Conservation (phyloP, 768 basidiomycete species). For the Rhodocollybia butyracea region DNA sequence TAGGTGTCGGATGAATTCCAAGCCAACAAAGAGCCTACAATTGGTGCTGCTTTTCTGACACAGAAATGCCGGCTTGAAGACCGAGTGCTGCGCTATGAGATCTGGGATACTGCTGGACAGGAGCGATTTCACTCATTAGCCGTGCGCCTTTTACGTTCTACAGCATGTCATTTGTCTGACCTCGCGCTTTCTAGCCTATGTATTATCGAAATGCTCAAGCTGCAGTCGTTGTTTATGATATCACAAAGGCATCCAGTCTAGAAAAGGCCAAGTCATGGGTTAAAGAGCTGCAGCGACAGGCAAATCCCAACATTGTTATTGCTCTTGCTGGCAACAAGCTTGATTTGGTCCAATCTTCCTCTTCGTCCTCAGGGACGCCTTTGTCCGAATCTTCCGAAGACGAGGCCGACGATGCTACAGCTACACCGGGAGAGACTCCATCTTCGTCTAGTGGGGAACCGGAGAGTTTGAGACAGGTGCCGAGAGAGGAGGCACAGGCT, state of each 20-base stretch:
- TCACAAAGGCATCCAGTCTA: conserved; percentile 92
- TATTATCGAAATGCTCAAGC: conserved; percentile 98
- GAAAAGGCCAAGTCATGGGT: conserved; percentile 99
- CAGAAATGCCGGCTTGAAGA: conserved; percentile 96
- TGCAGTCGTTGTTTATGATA: conserved; percentile 97
- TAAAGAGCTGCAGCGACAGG: conserved; percentile 97
- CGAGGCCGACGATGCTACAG: conserved; percentile 90
- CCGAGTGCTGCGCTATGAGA: conserved; percentile 89
- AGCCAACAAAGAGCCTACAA: conserved; percentile 97
- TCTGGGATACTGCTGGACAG: conserved; percentile 95
- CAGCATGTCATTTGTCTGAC: conserved; percentile 10
- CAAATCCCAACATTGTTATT: conserved; percentile 98
- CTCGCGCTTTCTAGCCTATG: conserved; percentile 68
- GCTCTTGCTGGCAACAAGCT: conserved; percentile 98
- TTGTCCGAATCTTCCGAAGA: conserved; percentile 78
- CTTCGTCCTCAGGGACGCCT: conserved; percentile 44
- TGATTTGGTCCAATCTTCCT: conserved; percentile 74
- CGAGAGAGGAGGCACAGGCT: conserved; percentile 91
- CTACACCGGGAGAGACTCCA: conserved; percentile 72
- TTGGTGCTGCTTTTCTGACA: conserved; percentile 93
- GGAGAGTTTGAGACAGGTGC: conserved; percentile 84
- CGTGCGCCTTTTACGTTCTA: conserved; percentile 41
- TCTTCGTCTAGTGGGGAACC: conserved; percentile 49
- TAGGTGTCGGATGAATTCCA: conserved; percentile 98
- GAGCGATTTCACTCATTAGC: conserved; percentile 98